These are phyloP conservation scores for Saccharomycopsis selenospora DNA, from an alignment of 805 yeast species.

Conservation along the genomic window DNA sequence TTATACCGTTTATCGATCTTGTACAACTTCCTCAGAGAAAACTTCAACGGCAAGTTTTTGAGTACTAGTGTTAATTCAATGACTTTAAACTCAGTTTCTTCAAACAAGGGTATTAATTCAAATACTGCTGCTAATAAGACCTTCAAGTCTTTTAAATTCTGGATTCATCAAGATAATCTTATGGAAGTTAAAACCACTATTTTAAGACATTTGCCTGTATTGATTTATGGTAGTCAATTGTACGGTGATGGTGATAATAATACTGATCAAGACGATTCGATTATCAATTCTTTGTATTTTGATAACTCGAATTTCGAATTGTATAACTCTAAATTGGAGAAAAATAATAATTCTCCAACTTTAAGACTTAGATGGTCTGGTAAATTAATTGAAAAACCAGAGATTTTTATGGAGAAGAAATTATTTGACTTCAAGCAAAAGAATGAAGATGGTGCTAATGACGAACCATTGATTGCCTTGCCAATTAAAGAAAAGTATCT, in stretches of 20 bases:
- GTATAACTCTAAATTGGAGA: slow-evolving; percentile 76
- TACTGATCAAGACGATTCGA: slow-evolving; percentile 53
- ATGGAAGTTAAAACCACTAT: slow-evolving; percentile 98
- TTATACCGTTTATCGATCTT: slow-evolving; percentile 74
- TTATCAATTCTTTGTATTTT: slow-evolving; percentile 78
- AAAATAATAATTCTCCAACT: slow-evolving; percentile 62
- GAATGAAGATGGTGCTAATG: slow-evolving; percentile 30
- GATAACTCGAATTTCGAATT: slow-evolving; percentile 78
- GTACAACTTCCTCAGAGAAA: slow-evolving; percentile 76
- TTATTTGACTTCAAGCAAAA: slow-evolving; percentile 43
- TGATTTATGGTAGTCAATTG: slow-evolving; percentile 53
- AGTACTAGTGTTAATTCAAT: slow-evolving; percentile 31
- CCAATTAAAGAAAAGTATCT: slow-evolving; percentile 73
- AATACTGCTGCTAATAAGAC: slow-evolving; percentile 29
- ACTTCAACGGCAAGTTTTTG: slow-evolving; percentile 34
- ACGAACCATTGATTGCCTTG: slow-evolving; percentile 52
- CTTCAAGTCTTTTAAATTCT: slow-evolving; percentile 72
- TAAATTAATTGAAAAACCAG: slow-evolving; percentile 65
- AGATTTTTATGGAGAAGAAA: slow-evolving; percentile 75
- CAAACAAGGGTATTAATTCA: slow-evolving; percentile 27
- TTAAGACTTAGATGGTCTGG: slow-evolving; percentile 91
- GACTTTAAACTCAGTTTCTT: slow-evolving; percentile 28
- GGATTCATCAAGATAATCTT: slow-evolving; percentile 95
- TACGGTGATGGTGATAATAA: slow-evolving; percentile 42
- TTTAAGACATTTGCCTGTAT: slow-evolving; percentile 85